Percentiles rank a stretch among this genome's conserved stretches.
These are phyloP conservation scores for Carnegiea gigantea DNA, from an alignment of 179 eudicot species.

Conservation along the genomic window DNA sequence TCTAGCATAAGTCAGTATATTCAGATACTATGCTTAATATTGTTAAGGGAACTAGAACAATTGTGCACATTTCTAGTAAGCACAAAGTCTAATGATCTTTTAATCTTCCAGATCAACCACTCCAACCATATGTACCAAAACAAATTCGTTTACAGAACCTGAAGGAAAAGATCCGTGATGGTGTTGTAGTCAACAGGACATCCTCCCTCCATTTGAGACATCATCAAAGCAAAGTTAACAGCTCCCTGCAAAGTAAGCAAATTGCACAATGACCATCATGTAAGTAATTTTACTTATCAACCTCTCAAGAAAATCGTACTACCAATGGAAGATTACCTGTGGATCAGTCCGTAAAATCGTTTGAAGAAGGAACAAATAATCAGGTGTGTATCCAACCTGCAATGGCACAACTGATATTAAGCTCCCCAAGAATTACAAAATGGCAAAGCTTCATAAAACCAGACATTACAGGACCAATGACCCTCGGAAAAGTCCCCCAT, in stretches of 20 bases:
- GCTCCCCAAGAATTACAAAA: not conserved
- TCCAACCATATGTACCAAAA: not conserved
- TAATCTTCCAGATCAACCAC: not conserved
- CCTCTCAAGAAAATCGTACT: not conserved
- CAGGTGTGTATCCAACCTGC: constrained; percentile 98
- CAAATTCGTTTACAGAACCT: constrained; percentile 38
- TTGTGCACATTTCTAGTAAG: not conserved
- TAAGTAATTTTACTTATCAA: not conserved
- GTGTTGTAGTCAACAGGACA: constrained; percentile 98
- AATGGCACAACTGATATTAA: not conserved
- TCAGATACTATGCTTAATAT: not conserved
- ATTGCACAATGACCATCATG: constrained; percentile 11
- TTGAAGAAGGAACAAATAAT: constrained; percentile 94
- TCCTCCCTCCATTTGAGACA: constrained; percentile 99
- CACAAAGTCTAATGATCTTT: not conserved
- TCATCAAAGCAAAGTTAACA: constrained; percentile 96
- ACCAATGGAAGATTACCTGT: constrained; percentile 52
- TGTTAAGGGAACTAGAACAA: not conserved
- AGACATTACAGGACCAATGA: not conserved
- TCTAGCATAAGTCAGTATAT: not conserved
- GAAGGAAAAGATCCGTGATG: constrained; percentile 94
- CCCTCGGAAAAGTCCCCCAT: not conserved
- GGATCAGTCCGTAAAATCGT: constrained; percentile 93
- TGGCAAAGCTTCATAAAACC: not conserved
- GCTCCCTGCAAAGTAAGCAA: constrained; percentile 67